Evolutionary conservation across 495 filamentous ascomycete genomes (phyloP).

Genomic region (Penicillium manginii): DNA sequence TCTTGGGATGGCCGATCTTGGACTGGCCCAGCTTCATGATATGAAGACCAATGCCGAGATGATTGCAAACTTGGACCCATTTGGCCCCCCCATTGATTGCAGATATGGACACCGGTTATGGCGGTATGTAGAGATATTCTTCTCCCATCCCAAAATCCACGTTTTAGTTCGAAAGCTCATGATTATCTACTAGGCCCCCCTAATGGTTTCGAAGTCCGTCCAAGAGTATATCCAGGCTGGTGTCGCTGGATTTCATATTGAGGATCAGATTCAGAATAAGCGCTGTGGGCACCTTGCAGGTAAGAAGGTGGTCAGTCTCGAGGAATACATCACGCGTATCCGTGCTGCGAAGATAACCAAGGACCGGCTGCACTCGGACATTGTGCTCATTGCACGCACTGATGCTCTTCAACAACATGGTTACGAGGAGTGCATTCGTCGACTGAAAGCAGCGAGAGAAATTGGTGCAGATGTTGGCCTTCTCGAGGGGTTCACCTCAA

Average conservation of each 20-base stretch:
- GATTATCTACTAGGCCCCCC: constrained; percentile 46
- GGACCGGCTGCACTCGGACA: constrained; percentile 54
- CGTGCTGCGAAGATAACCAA: constrained; percentile 54
- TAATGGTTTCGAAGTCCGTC: constrained; percentile 67
- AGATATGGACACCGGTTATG: constrained; percentile 71
- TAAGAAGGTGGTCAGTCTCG: constrained; percentile 61
- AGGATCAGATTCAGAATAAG: constrained; percentile 71
- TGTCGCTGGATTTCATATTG: constrained; percentile 73
- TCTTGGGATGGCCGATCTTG: constrained; percentile 68
- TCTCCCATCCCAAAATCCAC: neutral
- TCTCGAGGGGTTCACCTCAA: constrained; percentile 63
- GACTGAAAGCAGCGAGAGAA: constrained; percentile 58
- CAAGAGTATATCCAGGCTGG: constrained; percentile 66
- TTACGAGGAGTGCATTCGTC: constrained; percentile 61
- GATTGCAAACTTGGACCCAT: constrained; percentile 64
- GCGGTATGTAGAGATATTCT: constrained; percentile 41
- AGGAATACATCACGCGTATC: constrained; percentile 60
- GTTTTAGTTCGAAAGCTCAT: no score
- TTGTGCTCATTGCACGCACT: constrained; percentile 71
- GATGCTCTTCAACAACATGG: constrained; percentile 67
- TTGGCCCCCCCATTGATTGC: constrained; percentile 64
- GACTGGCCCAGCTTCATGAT: constrained; percentile 65
- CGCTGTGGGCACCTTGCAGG: constrained; percentile 65
- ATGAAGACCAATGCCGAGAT: constrained; percentile 68
- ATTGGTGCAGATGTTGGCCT: constrained; percentile 67